Evolutionary conservation across 192 early-diverging fungal genomes (phyloP).

Genomic region (Linderina pennispora): DNA sequence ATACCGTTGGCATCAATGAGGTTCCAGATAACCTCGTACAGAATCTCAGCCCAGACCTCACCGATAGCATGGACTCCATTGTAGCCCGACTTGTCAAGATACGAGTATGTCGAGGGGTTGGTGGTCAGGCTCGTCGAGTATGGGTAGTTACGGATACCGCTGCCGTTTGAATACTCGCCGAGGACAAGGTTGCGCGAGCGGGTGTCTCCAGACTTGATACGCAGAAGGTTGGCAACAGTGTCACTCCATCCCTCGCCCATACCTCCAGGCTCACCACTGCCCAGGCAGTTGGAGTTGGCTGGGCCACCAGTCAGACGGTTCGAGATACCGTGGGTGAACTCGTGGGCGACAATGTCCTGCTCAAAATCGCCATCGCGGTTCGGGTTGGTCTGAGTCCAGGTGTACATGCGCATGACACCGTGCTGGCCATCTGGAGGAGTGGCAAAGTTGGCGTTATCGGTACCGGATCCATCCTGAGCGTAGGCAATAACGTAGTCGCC

Average conservation of each 20-base stretch:
- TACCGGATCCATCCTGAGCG: slow-evolving; percentile 87
- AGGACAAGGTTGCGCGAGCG: slow-evolving; percentile 19
- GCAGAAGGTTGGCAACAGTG: slow-evolving; percentile 76
- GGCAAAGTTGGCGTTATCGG: slow-evolving; percentile 94
- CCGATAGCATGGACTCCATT: slow-evolving; percentile 55
- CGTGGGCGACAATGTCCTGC: slow-evolving; percentile 90
- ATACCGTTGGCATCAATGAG: slow-evolving; percentile 43
- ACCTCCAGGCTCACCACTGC: slow-evolving; percentile 80
- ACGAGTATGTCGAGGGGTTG: slow-evolving; percentile 37
- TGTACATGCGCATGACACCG: slow-evolving; percentile 92
- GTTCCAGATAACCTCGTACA: slow-evolving; percentile 60
- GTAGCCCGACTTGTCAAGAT: slow-evolving; percentile 14
- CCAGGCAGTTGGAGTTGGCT: slow-evolving; percentile 82
- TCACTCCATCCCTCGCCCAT: slow-evolving; percentile 99
- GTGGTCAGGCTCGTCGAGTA: slow-evolving; percentile 36
- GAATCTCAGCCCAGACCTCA: slow-evolving; percentile 55
- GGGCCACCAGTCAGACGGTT: slow-evolving; percentile 91
- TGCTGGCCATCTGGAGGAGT: slow-evolving; percentile 91
- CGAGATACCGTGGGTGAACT: slow-evolving; percentile 91
- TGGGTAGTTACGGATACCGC: slow-evolving; percentile 44
- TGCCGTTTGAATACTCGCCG: slow-evolving; percentile 24
- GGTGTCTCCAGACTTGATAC: slow-evolving; percentile 51
- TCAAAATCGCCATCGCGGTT: slow-evolving; percentile 84
- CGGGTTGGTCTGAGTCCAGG: slow-evolving; percentile 72
- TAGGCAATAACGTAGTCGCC: slow-evolving; percentile 87